Conservation (phyloP, 768 basidiomycete genomes). For the Lyophyllum semitale region DNA sequence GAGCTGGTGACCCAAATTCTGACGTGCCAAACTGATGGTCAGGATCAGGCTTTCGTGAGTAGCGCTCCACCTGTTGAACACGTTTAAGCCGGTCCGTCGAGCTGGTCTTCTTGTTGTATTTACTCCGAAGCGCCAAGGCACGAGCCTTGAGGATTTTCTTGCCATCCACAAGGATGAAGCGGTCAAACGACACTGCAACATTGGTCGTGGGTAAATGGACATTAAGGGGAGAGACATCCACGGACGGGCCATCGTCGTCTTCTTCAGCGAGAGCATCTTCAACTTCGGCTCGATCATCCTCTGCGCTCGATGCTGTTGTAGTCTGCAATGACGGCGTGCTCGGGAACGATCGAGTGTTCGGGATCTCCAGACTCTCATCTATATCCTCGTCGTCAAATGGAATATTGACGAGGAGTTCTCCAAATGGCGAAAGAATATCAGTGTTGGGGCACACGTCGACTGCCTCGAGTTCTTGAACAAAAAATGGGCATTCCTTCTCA, state of each 20-base stretch:
- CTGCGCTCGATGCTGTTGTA: background rate
- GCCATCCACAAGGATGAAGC: background rate
- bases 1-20: background rate
- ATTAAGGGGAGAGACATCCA: background rate
- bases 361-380: background rate
- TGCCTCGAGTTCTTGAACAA: background rate
- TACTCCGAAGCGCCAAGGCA: background rate
- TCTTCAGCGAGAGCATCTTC: background rate
- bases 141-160: background rate
- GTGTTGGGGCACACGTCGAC: background rate
- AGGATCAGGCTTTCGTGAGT: background rate
- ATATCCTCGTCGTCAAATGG: background rate
- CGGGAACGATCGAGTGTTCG: background rate
- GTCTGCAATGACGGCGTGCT: background rate
- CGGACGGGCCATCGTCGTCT: too few relatives aligned
- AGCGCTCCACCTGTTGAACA: constrained; percentile 2
- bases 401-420: background rate
- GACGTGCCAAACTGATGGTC: background rate
- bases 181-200: background rate
- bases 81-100: constrained; percentile 3
- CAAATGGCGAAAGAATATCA: constrained; percentile 17
- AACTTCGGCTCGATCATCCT: background rate
- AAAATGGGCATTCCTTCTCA: constrained; percentile 15
- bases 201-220: background rate
- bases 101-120: background rate